Evolutionary conservation across 352 stramenopile genomes (phyloP).

Genomic region (Phytophthora foliorum): DNA sequence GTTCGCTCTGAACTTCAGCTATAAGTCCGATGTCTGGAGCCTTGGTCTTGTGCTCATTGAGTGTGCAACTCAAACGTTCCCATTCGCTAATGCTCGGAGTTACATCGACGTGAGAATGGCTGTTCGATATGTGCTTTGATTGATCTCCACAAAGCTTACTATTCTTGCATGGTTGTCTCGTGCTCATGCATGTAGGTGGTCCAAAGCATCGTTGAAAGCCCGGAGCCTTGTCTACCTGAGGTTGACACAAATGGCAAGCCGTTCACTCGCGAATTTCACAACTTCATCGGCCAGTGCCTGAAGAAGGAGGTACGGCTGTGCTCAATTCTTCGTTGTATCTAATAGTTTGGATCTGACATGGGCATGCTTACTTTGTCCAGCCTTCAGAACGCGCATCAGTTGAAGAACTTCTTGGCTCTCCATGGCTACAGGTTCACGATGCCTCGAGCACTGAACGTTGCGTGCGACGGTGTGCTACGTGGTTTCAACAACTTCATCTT

Average conservation of each 20-base stretch:
- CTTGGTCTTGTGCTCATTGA: constrained; percentile 81
- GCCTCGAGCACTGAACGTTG: constrained; percentile 48
- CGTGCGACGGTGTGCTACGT: constrained; percentile 41
- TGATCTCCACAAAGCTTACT: not conserved
- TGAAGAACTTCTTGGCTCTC: constrained; percentile 56
- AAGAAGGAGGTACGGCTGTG: constrained; percentile 64
- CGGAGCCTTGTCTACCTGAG: constrained; percentile 54
- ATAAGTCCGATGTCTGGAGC: constrained; percentile 86
- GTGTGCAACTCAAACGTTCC: constrained; percentile 66
- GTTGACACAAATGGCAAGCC: constrained; percentile 28
- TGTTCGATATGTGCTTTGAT: not conserved
- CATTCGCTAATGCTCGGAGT: constrained; percentile 59
- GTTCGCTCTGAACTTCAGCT: constrained; percentile 42
- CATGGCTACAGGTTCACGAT: constrained; percentile 68
- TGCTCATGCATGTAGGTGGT: constrained; percentile 52
- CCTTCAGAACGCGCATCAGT: constrained; percentile 66
- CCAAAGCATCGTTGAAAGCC: constrained; percentile 77
- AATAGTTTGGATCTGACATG: not conserved
- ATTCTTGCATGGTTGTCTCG: not conserved
- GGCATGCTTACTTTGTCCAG: constrained; percentile 27
- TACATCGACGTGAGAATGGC: constrained; percentile 70
- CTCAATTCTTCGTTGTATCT: not conserved
- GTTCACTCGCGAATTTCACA: constrained; percentile 65
- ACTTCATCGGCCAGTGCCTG: constrained; percentile 68
- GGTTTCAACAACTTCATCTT: constrained; percentile 39